Percentiles rank a stretch among this genome's conserved stretches.
phyloP scores from a whole-genome alignment of 805 yeast species.

The Candida manassasensis region DNA sequence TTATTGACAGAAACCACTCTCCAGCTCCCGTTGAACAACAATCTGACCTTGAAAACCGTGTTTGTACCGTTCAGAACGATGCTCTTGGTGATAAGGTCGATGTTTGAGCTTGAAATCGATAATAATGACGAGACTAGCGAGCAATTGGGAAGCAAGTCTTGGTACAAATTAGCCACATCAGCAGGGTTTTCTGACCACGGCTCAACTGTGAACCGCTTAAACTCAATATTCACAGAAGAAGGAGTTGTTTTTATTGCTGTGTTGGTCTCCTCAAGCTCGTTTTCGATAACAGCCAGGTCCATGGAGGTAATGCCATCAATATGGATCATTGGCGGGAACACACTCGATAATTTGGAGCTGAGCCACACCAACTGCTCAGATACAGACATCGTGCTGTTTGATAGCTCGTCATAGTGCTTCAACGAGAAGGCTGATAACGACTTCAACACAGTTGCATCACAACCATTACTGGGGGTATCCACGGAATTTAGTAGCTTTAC shows the following conservation, averaged over 20 bases:
- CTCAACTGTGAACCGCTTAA: slow-evolving; percentile 14
- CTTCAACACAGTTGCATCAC: slow-evolving; percentile 4
- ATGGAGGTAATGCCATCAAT: slow-evolving; percentile 12
- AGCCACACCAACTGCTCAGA: slow-evolving; percentile 25
- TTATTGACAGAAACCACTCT: slow-evolving; percentile 48
- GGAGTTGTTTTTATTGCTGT: slow-evolving; percentile 12
- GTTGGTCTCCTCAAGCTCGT: slow-evolving; percentile 5
- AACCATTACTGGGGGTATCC: slow-evolving; percentile 8
- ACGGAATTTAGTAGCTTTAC: slow-evolving; percentile 20
- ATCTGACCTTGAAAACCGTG: slow-evolving; percentile 32
- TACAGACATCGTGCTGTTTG: slow-evolving; percentile 2
- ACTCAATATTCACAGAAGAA: slow-evolving; percentile 5
- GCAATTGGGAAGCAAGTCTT: slow-evolving; percentile 59
- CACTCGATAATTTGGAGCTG: slow-evolving; percentile 15
- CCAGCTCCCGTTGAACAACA: slow-evolving; percentile 49
- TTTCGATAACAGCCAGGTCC: slow-evolving; percentile 2
- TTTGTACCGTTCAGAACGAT: slow-evolving; percentile 22
- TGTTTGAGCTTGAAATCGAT: slow-evolving; percentile 35
- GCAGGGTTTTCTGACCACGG: slow-evolving; percentile 40
- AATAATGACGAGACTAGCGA: slow-evolving; percentile 70
- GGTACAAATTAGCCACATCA: slow-evolving; percentile 33
- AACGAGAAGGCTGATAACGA: slow-evolving; percentile 18
- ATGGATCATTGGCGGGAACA: slow-evolving; percentile 19
- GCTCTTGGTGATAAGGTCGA: slow-evolving; percentile 16
- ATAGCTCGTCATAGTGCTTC: slow-evolving; percentile 16